phyloP scores from a whole-genome alignment of 2,329 filamentous ascomycete species.

The Nigrospora sphaerica region DNA sequence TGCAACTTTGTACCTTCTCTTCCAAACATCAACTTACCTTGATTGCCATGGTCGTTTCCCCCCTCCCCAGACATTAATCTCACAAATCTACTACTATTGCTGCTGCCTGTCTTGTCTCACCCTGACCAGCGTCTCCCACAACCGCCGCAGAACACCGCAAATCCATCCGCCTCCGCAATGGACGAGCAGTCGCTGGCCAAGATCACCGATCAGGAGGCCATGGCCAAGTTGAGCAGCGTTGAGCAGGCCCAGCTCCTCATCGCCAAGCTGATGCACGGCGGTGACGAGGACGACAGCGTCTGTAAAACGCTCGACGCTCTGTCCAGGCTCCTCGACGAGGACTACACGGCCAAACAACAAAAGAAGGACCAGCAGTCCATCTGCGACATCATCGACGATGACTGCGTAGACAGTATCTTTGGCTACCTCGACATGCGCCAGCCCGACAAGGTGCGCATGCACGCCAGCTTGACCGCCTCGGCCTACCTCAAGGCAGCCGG shows the following conservation, averaged over 20 bases:
- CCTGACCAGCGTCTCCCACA: too few species aligned
- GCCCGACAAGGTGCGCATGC: conserved; percentile 64
- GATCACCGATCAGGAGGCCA: conserved; percentile 16
- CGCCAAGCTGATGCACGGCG: conserved; percentile 84
- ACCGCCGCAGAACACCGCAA: too few species aligned
- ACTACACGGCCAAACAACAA: conserved; percentile 36
- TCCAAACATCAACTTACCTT: too few species aligned
- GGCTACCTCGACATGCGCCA: conserved; percentile 80
- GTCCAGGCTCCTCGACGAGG: conserved; percentile 52
- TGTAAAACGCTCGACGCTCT: conserved; percentile 51
- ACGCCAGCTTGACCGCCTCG: conserved; percentile 75
- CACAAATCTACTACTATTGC: too few species aligned
- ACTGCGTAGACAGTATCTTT: conserved; percentile 80
- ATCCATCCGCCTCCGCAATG: conserved; percentile 10
- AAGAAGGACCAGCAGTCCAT: conserved; percentile 37
- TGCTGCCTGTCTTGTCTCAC: too few species aligned
- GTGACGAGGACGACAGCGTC: conserved; percentile 71
- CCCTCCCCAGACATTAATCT: too few species aligned
- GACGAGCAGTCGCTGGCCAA: conserved; percentile 17
- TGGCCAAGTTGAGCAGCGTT: conserved; percentile 15
- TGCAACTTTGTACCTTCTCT: too few species aligned
- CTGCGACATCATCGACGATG: conserved; percentile 59
- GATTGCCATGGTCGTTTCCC: too few species aligned
- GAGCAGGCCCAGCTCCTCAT: conserved; percentile 72
- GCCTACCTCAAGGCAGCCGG: conserved; percentile 76